Evolutionary conservation across 1,139 yeast genomes (phyloP).

Genomic region (Suhomyces coccinellae): DNA sequence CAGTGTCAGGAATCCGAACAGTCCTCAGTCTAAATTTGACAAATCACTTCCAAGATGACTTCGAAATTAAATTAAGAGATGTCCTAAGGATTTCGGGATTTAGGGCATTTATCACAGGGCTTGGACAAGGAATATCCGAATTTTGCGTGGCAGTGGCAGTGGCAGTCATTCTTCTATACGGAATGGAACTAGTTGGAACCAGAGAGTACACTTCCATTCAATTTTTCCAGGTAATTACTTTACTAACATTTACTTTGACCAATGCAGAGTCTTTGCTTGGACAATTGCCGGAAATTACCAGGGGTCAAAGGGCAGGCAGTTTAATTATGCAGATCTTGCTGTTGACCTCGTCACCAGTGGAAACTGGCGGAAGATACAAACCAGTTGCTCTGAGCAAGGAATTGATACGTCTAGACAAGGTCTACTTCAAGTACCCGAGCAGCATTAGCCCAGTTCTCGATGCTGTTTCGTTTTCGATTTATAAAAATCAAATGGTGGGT

Average conservation of each 20-base stretch:
- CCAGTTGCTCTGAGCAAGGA: slow-evolving; percentile 17
- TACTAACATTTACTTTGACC: slow-evolving; percentile 71
- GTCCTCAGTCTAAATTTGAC: slow-evolving; percentile 58
- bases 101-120: slow-evolving; percentile 58
- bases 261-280: slow-evolving; percentile 59
- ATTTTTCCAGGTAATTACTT: slow-evolving; percentile 67
- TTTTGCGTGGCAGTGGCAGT: slow-evolving; percentile 61
- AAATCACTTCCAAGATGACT: slow-evolving; percentile 43
- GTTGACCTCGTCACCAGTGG: slow-evolving; percentile 30
- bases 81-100: slow-evolving; percentile 36
- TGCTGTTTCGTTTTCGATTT: slow-evolving; percentile 41
- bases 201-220: slow-evolving; percentile 55
- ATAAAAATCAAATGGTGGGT: slow-evolving; percentile 54
- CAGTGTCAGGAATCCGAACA: slow-evolving; percentile 60
- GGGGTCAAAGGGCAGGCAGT: slow-evolving; percentile 74
- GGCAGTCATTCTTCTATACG: slow-evolving; percentile 72
- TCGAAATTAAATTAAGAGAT: slow-evolving; percentile 27
- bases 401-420: slow-evolving; percentile 41
- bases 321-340: slow-evolving; percentile 49
- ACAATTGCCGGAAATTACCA: slow-evolving; percentile 72
- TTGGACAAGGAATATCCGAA: slow-evolving; percentile 61
- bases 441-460: slow-evolving; percentile 29
- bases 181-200: slow-evolving; percentile 63
- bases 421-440: slow-evolving; percentile 51
- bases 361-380: slow-evolving; percentile 27